phyloP scores from a whole-genome alignment of 140 eudicot species.

The Anethum foeniculum region DNA sequence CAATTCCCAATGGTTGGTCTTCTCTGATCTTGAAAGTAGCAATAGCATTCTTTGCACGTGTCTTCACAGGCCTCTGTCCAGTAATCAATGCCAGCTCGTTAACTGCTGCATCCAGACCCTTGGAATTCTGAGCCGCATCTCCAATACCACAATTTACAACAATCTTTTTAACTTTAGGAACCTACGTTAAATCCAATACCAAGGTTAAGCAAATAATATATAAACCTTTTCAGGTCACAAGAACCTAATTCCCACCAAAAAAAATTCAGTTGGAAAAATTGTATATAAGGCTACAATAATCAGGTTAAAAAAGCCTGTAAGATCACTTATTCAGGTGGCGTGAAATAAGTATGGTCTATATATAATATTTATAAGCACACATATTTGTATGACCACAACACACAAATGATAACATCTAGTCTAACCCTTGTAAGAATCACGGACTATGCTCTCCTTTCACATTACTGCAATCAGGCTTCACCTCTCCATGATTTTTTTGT shows the following conservation, averaged over 20 bases:
- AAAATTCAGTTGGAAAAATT: neutral
- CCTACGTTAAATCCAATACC: slow-evolving; percentile 31
- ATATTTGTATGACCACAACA: neutral
- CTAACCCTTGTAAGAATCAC: neutral
- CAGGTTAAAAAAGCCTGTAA: neutral
- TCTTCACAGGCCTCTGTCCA: slow-evolving; percentile 91
- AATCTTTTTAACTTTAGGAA: slow-evolving; percentile 78
- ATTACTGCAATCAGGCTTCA: neutral
- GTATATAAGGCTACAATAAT: neutral
- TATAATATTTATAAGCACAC: neutral
- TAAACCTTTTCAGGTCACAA: no score
- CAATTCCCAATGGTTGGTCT: slow-evolving; percentile 70
- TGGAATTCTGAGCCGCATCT: slow-evolving; percentile 87
- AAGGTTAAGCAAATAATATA: neutral
- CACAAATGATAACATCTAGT: neutral
- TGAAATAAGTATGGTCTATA: neutral
- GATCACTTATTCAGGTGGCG: neutral
- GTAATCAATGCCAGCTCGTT: slow-evolving; percentile 85
- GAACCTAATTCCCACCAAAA: neutral
- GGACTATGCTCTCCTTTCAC: neutral
- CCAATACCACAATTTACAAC: slow-evolving; percentile 96
- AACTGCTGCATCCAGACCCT: slow-evolving; percentile 90
- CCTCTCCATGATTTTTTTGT: neutral
- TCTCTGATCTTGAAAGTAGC: slow-evolving; percentile 88
- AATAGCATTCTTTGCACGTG: slow-evolving; percentile 83